phyloP scores from a whole-genome alignment of 805 yeast species.

The Barnettozyma sucrosica region DNA sequence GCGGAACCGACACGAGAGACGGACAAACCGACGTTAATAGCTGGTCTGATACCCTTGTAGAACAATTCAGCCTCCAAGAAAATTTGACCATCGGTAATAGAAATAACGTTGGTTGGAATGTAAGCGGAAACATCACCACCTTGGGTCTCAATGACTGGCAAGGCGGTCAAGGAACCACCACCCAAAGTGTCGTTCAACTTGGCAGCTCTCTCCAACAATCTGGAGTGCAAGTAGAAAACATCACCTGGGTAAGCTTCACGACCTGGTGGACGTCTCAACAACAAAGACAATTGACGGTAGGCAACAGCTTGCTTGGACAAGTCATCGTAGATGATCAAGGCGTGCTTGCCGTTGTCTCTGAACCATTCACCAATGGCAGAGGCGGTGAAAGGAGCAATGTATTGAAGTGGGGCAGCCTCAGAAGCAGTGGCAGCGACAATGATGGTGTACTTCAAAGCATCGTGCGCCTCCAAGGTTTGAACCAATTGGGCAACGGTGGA shows the following conservation, averaged over 20 bases:
- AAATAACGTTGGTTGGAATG: constrained; percentile 96
- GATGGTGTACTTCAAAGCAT: constrained; percentile 95
- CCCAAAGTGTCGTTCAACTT: constrained; percentile 88
- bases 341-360: constrained; percentile 99
- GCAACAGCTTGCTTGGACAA: constrained; percentile 99
- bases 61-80: constrained; percentile 99
- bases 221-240: constrained; percentile 39
- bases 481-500: constrained; percentile 99
- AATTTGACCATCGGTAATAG: constrained; percentile 96
- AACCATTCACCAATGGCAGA: constrained; percentile 99
- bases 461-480: constrained; percentile 97
- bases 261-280: constrained; percentile 51
- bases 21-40: constrained; percentile 98
- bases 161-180: constrained; percentile 92
- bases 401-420: constrained; percentile 99
- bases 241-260: constrained; percentile 26
- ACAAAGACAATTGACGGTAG: constrained; percentile 97
- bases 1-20: constrained; percentile 99
- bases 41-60: constrained; percentile 99
- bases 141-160: constrained; percentile 96
- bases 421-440: constrained; percentile 99
- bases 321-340: constrained; percentile 95
- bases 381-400: constrained; percentile 99
- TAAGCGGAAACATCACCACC: constrained; percentile 99
- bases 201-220: constrained; percentile 96